Conservation (phyloP, 352 stramenopile species). For the Phytophthora brassicae region DNA sequence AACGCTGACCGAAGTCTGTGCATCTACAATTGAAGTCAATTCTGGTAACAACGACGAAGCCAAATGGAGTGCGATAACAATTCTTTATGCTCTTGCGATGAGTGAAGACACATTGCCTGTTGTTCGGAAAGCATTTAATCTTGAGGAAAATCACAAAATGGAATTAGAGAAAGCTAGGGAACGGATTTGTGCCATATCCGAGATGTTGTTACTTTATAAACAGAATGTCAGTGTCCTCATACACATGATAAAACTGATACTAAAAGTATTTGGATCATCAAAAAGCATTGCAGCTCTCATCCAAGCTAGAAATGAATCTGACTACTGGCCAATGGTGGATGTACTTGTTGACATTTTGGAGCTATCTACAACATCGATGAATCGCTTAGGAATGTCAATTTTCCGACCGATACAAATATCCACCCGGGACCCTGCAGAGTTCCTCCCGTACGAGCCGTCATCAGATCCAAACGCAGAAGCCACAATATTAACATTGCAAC, state of each 20-base stretch:
- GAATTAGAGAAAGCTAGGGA: neutral
- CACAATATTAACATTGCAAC: conserved; percentile 12
- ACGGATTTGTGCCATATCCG: conserved; percentile 14
- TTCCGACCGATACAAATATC: conserved; percentile 12
- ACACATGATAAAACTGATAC: conserved; percentile 2
- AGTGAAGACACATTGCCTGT: neutral
- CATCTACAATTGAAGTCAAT: conserved; percentile 1
- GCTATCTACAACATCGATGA: conserved; percentile 1
- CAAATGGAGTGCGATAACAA: conserved; percentile 14
- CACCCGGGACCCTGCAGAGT: conserved; percentile 7
- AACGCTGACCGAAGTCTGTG: conserved; percentile 7
- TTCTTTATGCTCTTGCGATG: conserved; percentile 9
- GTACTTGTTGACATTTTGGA: conserved; percentile 18
- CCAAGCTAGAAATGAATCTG: conserved; percentile 5
- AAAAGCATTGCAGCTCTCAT: conserved; percentile 12
- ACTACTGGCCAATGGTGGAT: conserved; percentile 18
- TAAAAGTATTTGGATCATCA: conserved; percentile 6
- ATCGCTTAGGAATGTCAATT: neutral
- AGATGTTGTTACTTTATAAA: conserved; percentile 22
- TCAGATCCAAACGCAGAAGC: conserved; percentile 3
- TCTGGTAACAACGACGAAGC: neutral
- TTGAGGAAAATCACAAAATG: neutral
- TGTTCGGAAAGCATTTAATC: conserved; percentile 5
- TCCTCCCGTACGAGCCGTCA: conserved; percentile 11
- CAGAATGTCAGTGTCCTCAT: conserved; percentile 2